These are phyloP conservation scores for Xylaria sp. DNA, from an alignment of 2,329 filamentous ascomycete genomes.

Conservation along the genomic window DNA sequence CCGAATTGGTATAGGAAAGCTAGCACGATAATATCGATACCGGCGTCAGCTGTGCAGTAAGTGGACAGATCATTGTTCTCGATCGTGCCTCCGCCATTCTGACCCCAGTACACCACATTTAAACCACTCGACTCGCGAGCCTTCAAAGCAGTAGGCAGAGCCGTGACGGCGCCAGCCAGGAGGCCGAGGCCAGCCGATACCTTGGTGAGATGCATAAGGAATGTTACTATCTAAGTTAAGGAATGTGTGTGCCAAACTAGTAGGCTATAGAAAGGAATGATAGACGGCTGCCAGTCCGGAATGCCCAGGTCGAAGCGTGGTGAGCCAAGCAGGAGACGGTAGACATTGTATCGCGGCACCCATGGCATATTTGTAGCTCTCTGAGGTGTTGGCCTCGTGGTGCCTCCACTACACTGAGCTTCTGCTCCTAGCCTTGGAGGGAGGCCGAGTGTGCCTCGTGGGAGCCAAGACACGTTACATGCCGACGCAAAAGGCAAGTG, in stretches of 20 bases:
- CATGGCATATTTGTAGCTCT: slow-evolving; percentile 35
- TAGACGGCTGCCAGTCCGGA: slow-evolving; percentile 22
- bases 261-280: slow-evolving; percentile 20
- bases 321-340: slow-evolving; percentile 15
- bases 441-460: slow-evolving; percentile 28
- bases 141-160: slow-evolving; percentile 25
- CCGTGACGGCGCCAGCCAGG: slow-evolving; percentile 33
- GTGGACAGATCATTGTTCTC: slow-evolving; percentile 53
- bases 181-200: slow-evolving; percentile 33
- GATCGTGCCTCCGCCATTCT: slow-evolving; percentile 38
- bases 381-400: not conserved
- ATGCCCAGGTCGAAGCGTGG: slow-evolving; percentile 25
- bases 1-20: slow-evolving; percentile 57
- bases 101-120: slow-evolving; percentile 38
- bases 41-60: slow-evolving; percentile 53
- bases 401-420: not conserved
- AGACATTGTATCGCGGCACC: slow-evolving; percentile 18
- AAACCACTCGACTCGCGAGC: slow-evolving; percentile 11
- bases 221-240: slow-evolving; percentile 23
- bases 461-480: slow-evolving; percentile 36
- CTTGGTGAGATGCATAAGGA: slow-evolving; percentile 37
- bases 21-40: slow-evolving; percentile 58
- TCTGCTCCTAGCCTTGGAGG: slow-evolving; percentile 5
- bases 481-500: slow-evolving; percentile 35
- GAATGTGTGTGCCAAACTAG: slow-evolving; percentile 26